These are phyloP conservation scores for Auricularia heimuer DNA, from an alignment of 768 basidiomycete genomes.

Conservation along the genomic window DNA sequence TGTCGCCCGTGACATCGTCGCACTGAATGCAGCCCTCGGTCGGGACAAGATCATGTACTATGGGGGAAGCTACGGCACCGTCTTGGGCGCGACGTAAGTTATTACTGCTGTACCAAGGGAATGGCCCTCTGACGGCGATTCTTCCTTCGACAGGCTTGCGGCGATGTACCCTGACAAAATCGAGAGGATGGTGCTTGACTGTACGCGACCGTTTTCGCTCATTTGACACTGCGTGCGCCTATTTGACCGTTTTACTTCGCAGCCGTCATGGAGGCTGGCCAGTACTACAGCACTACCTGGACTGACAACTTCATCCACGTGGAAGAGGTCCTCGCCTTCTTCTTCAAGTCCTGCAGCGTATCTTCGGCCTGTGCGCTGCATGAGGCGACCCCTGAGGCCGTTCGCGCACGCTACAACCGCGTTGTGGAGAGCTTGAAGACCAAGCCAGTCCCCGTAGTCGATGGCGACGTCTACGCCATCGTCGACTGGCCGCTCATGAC, in stretches of 20 bases:
- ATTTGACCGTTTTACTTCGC: not conserved
- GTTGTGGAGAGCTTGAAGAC: slow-evolving; percentile 24
- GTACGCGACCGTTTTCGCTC: not conserved
- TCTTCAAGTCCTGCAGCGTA: slow-evolving; percentile 27
- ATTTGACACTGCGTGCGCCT: not conserved
- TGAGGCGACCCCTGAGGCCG: slow-evolving; percentile 24
- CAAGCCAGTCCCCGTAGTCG: slow-evolving; percentile 27
- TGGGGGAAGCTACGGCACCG: slow-evolving; percentile 23
- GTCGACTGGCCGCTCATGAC: slow-evolving; percentile 28
- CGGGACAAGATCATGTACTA: slow-evolving; percentile 17
- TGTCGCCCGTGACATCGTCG: slow-evolving; percentile 14
- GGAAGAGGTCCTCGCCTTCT: slow-evolving; percentile 25
- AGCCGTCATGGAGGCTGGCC: slow-evolving; percentile 32
- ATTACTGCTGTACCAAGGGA: slow-evolving; percentile 18
- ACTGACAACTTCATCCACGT: slow-evolving; percentile 28
- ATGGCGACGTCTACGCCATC: slow-evolving; percentile 23
- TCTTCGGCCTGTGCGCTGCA: slow-evolving; percentile 30
- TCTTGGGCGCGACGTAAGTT: slow-evolving; percentile 22
- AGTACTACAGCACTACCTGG: slow-evolving; percentile 30
- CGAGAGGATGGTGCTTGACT: not conserved
- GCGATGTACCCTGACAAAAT: not conserved
- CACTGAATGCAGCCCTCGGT: slow-evolving; percentile 10
- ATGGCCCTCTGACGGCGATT: not conserved
- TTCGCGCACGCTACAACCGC: slow-evolving; percentile 26
- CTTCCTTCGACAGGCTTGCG: not conserved